phyloP scores from a whole-genome alignment of 768 basidiomycete species.

The Guyanaporus albipodus region DNA sequence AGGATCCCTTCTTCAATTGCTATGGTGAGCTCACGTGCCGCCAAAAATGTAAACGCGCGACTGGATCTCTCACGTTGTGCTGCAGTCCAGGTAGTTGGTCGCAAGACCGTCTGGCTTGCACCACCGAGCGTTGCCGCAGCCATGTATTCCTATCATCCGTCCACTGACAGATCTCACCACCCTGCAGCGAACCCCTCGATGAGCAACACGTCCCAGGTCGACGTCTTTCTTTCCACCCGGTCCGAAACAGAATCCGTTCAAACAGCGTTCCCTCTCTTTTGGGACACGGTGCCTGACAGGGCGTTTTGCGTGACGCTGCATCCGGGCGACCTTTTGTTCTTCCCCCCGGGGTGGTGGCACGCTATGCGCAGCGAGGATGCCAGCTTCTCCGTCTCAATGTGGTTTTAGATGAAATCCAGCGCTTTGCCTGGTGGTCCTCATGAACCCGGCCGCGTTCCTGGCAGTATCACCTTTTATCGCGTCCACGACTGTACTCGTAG shows the following conservation, averaged over 20 bases:
- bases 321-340: conserved; percentile 84
- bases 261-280: conserved; percentile 48
- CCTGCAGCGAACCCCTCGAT: conserved; percentile 46
- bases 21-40: conserved; percentile 53
- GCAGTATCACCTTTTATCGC: neutral
- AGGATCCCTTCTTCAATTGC: conserved; percentile 94
- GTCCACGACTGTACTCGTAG: conserved; percentile 1
- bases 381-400: conserved; percentile 88
- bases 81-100: conserved; percentile 82
- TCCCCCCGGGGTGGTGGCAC: conserved; percentile 96
- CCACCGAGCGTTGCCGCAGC: conserved; percentile 52
- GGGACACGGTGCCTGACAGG: conserved; percentile 49
- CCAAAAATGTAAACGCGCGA: neutral
- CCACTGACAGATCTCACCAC: conserved; percentile 27
- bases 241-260: conserved; percentile 18
- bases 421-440: conserved; percentile 21
- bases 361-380: conserved; percentile 79
- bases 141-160: conserved; percentile 56
- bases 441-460: conserved; percentile 8
- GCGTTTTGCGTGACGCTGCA: conserved; percentile 62
- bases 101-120: conserved; percentile 90
- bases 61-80: conserved; percentile 6
- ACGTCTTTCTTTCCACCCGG: conserved; percentile 55
- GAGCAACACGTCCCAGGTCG: conserved; percentile 78
- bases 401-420: conserved; percentile 58